Evolutionary conservation across 23 red algal species (phyloP), one percentile per base, ranked within the genome.

Genomic region (Gracilaria domingensis): DNA sequence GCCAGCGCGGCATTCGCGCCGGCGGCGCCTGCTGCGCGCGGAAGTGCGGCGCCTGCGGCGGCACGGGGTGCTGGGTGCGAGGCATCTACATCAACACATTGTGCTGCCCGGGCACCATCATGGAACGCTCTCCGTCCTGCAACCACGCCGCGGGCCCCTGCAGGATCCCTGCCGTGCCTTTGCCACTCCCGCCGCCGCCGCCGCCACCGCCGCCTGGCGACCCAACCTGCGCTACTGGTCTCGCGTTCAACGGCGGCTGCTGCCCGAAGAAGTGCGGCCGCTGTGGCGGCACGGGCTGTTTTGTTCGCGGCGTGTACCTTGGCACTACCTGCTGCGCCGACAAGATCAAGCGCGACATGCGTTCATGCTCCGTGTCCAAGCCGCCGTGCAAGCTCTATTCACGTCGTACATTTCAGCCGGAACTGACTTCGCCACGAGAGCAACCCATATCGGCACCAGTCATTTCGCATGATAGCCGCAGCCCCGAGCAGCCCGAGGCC

Each of bases 31-130:
- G 79, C 58, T 82, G 79, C 29, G 44, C 79, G 53, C 3, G 23
- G 13, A 82, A 59, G 53, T 82, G 79, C 29, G 79, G 79, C 79
- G 54, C 53, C 7, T 82, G 79, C 53, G 79, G 79, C 50, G 79
- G 79, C 50, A 42, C 30, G 2, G 79, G 79, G 0, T 82, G 79
- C 24, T 82, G 53, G 54, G 58, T 62, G 24, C 79, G 79, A 7
- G 58, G 79, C 25, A 3, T 82, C 45, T 59, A 82, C 36, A 45
- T 82, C 54, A 30, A 82, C 21, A 82, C 79, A 5, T 7, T 26
- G 53, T 82, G 79, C 53, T 82, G 79, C 79, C 7, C 79, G 7
- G 58, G 36, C 30, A 54, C 54, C 47, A 82, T 82, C 24, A 0
- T 82, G 49, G n/a, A 37, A 40, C 17, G 36, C 79, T 45, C 79